These are phyloP conservation scores for Ammopiptanthus mongolicus DNA, from an alignment of 306 rosid genomes.

Conservation along the genomic window DNA sequence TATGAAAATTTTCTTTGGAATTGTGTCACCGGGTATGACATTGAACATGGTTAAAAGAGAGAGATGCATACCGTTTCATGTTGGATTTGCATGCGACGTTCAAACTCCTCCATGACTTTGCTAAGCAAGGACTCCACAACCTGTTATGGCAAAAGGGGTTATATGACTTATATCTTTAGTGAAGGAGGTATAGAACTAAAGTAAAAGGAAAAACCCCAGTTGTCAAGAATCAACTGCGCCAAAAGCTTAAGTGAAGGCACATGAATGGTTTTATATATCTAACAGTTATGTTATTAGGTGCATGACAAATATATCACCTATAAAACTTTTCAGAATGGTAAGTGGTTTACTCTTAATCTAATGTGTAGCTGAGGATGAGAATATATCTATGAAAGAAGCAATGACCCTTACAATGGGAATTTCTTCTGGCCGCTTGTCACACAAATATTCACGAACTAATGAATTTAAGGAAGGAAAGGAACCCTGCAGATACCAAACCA, in stretches of 20 bases:
- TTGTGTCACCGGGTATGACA: background rate
- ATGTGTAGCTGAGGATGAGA: too few species aligned
- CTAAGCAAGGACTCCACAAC: conserved; percentile 65
- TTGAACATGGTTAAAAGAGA: background rate
- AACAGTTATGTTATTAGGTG: background rate
- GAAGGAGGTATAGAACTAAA: background rate
- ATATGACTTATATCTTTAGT: background rate
- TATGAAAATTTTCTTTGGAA: background rate
- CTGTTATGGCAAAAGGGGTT: conserved; percentile 37
- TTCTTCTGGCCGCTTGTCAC: conserved; percentile 67
- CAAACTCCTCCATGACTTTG: conserved; percentile 77
- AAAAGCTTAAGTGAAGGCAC: too few species aligned
- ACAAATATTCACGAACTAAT: conserved; percentile 62
- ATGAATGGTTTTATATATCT: background rate
- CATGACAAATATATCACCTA: background rate
- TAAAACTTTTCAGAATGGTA: background rate
- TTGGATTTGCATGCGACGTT: conserved; percentile 53
- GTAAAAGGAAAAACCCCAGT: background rate
- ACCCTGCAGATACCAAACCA: conserved; percentile 44
- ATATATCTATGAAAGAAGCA: background rate
- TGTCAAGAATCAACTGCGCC: too few species aligned
- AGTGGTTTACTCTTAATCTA: background rate
- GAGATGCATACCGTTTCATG: conserved; percentile 40
- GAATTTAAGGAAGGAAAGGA: conserved; percentile 44
- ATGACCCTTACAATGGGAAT: conserved; percentile 64